Conservation (phyloP, 768 basidiomycete genomes). For the Trametes sanguinea region DNA sequence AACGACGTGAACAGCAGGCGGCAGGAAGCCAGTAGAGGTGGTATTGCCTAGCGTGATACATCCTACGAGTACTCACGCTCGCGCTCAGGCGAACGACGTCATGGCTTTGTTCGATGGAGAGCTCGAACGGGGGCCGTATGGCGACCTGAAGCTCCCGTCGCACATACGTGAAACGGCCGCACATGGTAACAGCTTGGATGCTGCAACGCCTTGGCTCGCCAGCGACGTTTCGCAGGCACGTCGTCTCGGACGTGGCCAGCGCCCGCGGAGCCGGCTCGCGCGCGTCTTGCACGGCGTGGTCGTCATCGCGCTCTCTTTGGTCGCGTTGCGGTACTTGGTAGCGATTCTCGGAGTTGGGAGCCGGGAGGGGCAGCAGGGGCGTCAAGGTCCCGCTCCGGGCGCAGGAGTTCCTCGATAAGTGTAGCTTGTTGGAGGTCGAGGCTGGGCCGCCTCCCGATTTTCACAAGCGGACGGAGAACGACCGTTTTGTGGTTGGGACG, state of each 20-base stretch:
- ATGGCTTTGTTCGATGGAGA: too few relatives aligned
- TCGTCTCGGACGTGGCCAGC: neutral
- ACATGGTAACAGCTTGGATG: too few relatives aligned
- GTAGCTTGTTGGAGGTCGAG: slow-evolving; percentile 42
- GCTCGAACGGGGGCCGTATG: too few relatives aligned
- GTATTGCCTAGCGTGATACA: too few relatives aligned
- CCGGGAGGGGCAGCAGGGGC: neutral
- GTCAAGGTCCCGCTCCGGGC: slow-evolving; percentile 16
- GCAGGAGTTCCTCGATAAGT: slow-evolving; percentile 41
- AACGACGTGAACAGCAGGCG: too few relatives aligned
- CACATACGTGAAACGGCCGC: neutral
- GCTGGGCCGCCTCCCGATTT: slow-evolving; percentile 52
- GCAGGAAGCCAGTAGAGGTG: too few relatives aligned
- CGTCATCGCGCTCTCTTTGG: neutral
- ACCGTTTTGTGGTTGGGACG: slow-evolving; percentile 67
- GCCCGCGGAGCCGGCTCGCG: neutral
- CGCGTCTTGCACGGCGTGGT: slow-evolving; percentile 1
- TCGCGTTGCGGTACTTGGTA: neutral
- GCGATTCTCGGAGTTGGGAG: neutral
- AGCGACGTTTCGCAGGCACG: neutral
- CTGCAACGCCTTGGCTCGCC: too few relatives aligned
- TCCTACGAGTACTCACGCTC: too few relatives aligned
- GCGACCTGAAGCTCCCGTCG: neutral
- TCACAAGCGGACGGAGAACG: slow-evolving; percentile 52
- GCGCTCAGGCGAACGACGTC: too few relatives aligned